Conservation (phyloP, 176 grass and related monocot species). For the Raddia distichophylla region DNA sequence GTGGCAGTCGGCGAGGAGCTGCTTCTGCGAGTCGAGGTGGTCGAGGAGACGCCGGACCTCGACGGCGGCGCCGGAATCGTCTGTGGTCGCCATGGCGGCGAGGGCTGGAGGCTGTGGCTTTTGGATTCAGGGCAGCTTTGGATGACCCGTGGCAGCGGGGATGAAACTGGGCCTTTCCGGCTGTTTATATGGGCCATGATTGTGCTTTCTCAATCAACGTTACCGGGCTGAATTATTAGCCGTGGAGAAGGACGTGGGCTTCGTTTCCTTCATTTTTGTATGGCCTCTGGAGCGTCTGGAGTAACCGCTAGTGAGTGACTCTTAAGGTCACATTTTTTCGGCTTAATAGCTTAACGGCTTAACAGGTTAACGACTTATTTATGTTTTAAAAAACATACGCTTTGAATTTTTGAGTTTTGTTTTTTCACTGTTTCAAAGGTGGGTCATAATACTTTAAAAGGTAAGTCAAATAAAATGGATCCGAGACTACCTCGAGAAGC, state of each 20-base stretch:
- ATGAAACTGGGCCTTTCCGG: slow-evolving; percentile 31
- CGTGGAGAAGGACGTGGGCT: not conserved
- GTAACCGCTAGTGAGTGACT: too few relatives aligned
- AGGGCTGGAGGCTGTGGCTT: not conserved
- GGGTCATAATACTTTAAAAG: too few relatives aligned
- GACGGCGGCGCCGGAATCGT: slow-evolving; percentile 43
- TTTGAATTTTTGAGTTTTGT: too few relatives aligned
- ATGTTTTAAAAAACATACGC: too few relatives aligned
- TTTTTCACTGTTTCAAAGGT: too few relatives aligned
- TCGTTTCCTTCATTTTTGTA: too few relatives aligned
- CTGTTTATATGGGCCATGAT: not conserved
- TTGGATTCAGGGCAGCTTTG: slow-evolving; percentile 4
- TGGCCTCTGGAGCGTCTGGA: not conserved
- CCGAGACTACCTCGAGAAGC: too few relatives aligned
- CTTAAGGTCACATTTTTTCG: too few relatives aligned
- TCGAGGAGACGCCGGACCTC: slow-evolving; percentile 50
- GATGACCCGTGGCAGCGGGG: not conserved
- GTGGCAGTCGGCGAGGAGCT: slow-evolving; percentile 49
- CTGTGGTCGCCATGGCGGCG: slow-evolving; percentile 50
- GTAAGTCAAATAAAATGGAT: too few relatives aligned
- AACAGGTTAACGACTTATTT: too few relatives aligned
- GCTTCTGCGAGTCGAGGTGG: slow-evolving; percentile 63
- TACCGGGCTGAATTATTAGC: not conserved
- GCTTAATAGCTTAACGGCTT: too few relatives aligned
- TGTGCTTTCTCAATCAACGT: not conserved